A percentile compares a stretch with the other conserved stretches of the same genome.
Evolutionary conservation across 768 basidiomycete species (phyloP).

Genomic region (Hemileccinum rubropunctum): DNA sequence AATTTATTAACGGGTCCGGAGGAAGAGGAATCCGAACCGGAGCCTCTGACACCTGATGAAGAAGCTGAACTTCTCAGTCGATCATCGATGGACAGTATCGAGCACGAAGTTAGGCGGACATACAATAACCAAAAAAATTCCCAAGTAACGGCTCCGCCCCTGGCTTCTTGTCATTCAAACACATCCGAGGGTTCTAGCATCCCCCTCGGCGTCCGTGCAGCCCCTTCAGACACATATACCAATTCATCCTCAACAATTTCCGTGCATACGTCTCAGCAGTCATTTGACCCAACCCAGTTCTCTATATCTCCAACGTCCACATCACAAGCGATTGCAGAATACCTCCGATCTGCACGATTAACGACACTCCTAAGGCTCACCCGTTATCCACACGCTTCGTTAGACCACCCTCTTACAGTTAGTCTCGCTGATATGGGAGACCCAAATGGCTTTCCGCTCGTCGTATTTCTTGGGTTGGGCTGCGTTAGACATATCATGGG

Average conservation of each 20-base stretch:
- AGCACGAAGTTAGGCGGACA: conserved; percentile 75
- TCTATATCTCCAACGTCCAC: conserved; percentile 50
- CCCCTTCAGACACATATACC: conserved; percentile 52
- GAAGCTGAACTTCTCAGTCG: conserved; percentile 66
- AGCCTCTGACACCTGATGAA: conserved; percentile 49
- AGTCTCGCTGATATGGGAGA: conserved; percentile 93
- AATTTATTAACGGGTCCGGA: conserved; percentile 45
- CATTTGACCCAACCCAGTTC: conserved; percentile 28
- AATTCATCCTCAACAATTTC: conserved; percentile 43
- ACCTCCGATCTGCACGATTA: conserved; percentile 81
- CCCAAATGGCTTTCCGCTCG: conserved; percentile 79
- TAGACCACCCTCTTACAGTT: conserved; percentile 71
- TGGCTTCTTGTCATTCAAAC: conserved; percentile 38
- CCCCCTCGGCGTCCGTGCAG: conserved; percentile 15
- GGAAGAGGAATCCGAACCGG: conserved; percentile 50
- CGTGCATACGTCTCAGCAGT: conserved; percentile 21
- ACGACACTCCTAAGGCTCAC: conserved; percentile 81
- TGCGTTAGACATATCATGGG: conserved; percentile 95
- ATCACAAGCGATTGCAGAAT: conserved; percentile 78
- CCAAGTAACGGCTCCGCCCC: conserved; percentile 24
- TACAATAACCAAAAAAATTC: conserved; percentile 53
- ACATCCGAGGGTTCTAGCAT: conserved; percentile 58
- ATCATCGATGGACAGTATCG: conserved; percentile 87
- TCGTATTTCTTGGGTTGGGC: conserved; percentile 91
- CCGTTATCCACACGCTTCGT: conserved; percentile 75